A percentile compares a stretch with the other conserved stretches of the same genome.
Conservation (phyloP, 345 rosid genomes). For the Bruguiera parviflora region DNA sequence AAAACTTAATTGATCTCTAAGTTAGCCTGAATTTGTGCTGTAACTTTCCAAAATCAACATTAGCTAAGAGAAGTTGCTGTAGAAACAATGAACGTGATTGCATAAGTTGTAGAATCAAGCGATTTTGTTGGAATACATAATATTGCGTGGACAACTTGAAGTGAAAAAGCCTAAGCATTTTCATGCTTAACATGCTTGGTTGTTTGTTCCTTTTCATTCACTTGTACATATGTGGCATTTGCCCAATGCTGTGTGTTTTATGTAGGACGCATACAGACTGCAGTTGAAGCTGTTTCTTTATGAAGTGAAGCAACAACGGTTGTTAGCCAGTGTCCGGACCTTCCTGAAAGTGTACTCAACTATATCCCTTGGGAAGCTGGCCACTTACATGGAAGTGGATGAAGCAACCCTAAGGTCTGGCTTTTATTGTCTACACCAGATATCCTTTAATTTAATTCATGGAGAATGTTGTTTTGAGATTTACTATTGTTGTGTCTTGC, state of each 20-base stretch:
- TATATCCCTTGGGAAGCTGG: slow-evolving; percentile 76
- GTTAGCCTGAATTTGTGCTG: no score
- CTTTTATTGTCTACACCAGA: not conserved
- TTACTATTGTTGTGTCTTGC: slow-evolving; percentile 14
- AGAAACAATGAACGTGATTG: no score
- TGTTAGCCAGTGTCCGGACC: slow-evolving; percentile 73
- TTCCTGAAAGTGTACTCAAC: slow-evolving; percentile 88
- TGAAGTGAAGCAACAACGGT: slow-evolving; percentile 93
- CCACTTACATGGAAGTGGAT: slow-evolving; percentile 90
- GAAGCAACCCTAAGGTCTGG: slow-evolving; percentile 76
- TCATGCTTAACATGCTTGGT: not conserved
- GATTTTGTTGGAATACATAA: no score
- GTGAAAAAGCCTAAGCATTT: not conserved
- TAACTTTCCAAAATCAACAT: no score
- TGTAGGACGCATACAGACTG: slow-evolving; percentile 90
- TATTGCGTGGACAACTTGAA: no score
- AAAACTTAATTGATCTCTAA: no score
- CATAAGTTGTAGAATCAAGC: no score
- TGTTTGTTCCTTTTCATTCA: not conserved
- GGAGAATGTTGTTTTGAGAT: no score
- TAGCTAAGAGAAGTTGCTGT: no score
- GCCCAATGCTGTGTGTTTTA: slow-evolving; percentile 5
- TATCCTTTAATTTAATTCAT: not conserved
- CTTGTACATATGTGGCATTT: not conserved
- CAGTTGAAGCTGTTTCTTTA: slow-evolving; percentile 91